phyloP scores from a whole-genome alignment of 768 basidiomycete species.

The Lactarius akahatsu region DNA sequence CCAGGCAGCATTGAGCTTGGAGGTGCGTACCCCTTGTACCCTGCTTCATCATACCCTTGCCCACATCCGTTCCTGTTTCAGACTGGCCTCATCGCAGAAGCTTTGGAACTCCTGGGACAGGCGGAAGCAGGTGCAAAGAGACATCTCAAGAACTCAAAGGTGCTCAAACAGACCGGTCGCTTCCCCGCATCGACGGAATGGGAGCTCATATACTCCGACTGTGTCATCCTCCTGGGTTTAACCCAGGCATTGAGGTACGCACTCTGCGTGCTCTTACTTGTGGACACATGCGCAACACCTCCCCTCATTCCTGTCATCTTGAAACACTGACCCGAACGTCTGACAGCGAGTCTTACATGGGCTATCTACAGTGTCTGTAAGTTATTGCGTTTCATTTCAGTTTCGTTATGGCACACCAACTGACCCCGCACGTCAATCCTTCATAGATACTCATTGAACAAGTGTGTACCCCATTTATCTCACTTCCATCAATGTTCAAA shows the following conservation, averaged over 20 bases:
- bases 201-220: constrained; percentile 75
- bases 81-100: constrained; percentile 64
- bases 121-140: constrained; percentile 64
- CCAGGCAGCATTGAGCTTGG: constrained; percentile 80
- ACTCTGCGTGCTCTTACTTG: not conserved
- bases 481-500: not conserved
- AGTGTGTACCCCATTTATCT: constrained; percentile 37
- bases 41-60: not conserved
- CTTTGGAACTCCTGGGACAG: constrained; percentile 50
- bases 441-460: constrained; percentile 52
- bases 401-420: not conserved
- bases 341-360: constrained; percentile 71
- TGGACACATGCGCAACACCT: not conserved
- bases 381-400: constrained; percentile 31
- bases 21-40: constrained; percentile 43
- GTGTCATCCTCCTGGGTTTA: constrained; percentile 66
- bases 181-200: constrained; percentile 70
- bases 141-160: constrained; percentile 43
- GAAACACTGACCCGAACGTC: constrained; percentile 12
- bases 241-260: constrained; percentile 67
- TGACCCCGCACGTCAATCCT: constrained; percentile 15
- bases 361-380: constrained; percentile 76
- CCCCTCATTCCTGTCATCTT: not conserved
- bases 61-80: constrained; percentile 31
- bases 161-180: constrained; percentile 36